Percentiles rank a stretch among this genome's conserved stretches.
These are phyloP conservation scores for Secale cereale DNA, from an alignment of 176 grass and related monocot genomes.

Conservation along the genomic window DNA sequence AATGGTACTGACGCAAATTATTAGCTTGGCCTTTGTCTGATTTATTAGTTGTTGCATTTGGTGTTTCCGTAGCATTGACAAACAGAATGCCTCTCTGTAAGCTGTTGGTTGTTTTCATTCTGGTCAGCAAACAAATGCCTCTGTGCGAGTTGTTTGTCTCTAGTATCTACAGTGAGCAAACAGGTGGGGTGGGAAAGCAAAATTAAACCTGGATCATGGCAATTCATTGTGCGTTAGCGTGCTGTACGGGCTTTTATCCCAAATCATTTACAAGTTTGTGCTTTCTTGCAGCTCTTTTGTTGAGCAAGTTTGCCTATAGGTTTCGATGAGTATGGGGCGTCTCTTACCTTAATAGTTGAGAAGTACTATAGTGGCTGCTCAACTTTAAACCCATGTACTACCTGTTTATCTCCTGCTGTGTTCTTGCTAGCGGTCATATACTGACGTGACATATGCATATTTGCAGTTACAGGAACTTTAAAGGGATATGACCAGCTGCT, in stretches of 20 bases:
- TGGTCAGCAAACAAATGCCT: background rate
- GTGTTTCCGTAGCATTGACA: too few relatives aligned
- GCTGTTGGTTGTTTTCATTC: too few relatives aligned
- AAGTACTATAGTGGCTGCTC: too few relatives aligned
- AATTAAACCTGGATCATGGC: background rate
- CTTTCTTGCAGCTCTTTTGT: background rate
- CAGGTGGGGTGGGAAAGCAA: background rate
- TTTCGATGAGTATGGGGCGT: too few relatives aligned
- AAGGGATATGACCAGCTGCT: slow-evolving; percentile 92
- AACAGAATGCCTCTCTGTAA: too few relatives aligned
- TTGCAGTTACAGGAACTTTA: slow-evolving; percentile 71
- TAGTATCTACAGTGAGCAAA: background rate
- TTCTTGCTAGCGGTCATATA: background rate
- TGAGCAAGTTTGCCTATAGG: background rate
- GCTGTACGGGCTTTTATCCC: background rate
- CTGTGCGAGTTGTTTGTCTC: background rate
- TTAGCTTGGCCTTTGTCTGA: too few relatives aligned
- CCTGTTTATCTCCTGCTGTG: background rate
- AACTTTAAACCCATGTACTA: background rate
- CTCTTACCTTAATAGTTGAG: too few relatives aligned
- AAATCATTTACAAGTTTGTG: background rate
- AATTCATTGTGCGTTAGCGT: background rate
- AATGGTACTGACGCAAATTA: too few relatives aligned
- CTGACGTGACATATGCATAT: slow-evolving; percentile 4
- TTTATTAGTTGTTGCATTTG: rapidly evolving